Evolutionary conservation across 1,139 yeast species (phyloP), one percentile per base, ranked within the genome.

Genomic region (Entelexis sorbosivorans): DNA sequence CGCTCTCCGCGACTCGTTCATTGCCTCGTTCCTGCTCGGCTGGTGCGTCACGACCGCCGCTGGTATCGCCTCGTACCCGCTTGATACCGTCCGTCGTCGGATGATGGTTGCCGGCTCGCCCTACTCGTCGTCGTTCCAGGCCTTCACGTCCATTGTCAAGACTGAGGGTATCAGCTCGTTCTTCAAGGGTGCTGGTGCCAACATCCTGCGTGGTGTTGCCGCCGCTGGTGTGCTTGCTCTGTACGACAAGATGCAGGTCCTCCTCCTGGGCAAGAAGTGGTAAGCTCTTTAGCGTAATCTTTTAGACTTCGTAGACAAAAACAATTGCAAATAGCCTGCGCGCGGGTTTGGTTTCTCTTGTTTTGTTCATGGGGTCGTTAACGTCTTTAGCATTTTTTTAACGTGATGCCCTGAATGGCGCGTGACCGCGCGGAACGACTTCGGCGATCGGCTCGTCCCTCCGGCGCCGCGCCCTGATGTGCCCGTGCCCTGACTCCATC

Each of bases 71-170:
- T 80, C 86, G 64, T 81, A 81, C 77, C 87, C 87, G 70, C 77
- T 81, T 68, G 87, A 81, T 73, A 81, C 87, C 66, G 82, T 81
- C 68, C 81, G 87, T 77, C 81, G 88, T 77, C 81, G 87, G 76
- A 81, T 81, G 87, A 81, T 81, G 87, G 81, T 82, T 85, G 82
- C 88, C 63, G 81, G 87, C 59, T 86, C 86, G 68, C 82, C 80
- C 71, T 82, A 82, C 78, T 72, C 74, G 70, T 80, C 82, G 68
- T 82, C 87, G 61, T 73, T 79, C 71, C 85, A 81, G 69, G 84
- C 86, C 65, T 79, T 79, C 79, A 68, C 67, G 61, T 72, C 79
- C 73, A 81, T 82, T 66, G 81, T 81, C 61, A 81, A 81, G 61
- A 76, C 79, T 64, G 87, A 81, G 74, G 88, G 89, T 73, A 68